These are phyloP conservation scores for Lantana camara DNA, from an alignment of 257 asterid species.

Conservation along the genomic window DNA sequence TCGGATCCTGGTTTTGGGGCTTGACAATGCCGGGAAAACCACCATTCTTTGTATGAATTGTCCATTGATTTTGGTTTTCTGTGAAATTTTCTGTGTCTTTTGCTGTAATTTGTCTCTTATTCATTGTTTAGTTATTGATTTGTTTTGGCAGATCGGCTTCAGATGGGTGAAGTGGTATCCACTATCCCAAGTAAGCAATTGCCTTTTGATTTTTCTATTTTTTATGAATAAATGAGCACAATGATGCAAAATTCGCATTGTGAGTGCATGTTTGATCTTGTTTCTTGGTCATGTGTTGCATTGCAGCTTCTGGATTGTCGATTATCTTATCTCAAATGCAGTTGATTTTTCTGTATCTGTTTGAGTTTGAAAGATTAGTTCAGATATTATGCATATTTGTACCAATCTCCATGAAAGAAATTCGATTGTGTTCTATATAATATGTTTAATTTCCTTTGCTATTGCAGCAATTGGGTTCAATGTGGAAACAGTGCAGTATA, in stretches of 20 bases:
- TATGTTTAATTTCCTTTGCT: not conserved
- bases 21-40: slow-evolving; percentile 98
- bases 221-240: not conserved
- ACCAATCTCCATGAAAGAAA: not conserved
- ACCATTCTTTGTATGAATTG: slow-evolving; percentile 75
- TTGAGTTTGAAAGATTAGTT: slow-evolving; percentile 19
- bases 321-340: slow-evolving; percentile 9
- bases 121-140: not conserved
- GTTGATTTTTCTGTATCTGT: not conserved
- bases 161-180: slow-evolving; percentile 98
- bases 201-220: not conserved
- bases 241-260: not conserved
- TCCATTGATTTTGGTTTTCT: slow-evolving; percentile 1
- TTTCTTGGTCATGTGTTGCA: not conserved
- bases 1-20: slow-evolving; percentile 94
- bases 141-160: slow-evolving; percentile 84
- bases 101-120: not conserved
- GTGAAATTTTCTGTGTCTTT: not conserved
- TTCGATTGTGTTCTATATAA: not conserved
- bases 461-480: slow-evolving; percentile 94
- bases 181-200: slow-evolving; percentile 83
- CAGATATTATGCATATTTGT: slow-evolving; percentile 9
- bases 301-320: not conserved
- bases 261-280: not conserved
- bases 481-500: slow-evolving; percentile 93